Base-by-base conservation (phyloP, 805 yeast genomes). In the Starmerella bombicola region DNA sequence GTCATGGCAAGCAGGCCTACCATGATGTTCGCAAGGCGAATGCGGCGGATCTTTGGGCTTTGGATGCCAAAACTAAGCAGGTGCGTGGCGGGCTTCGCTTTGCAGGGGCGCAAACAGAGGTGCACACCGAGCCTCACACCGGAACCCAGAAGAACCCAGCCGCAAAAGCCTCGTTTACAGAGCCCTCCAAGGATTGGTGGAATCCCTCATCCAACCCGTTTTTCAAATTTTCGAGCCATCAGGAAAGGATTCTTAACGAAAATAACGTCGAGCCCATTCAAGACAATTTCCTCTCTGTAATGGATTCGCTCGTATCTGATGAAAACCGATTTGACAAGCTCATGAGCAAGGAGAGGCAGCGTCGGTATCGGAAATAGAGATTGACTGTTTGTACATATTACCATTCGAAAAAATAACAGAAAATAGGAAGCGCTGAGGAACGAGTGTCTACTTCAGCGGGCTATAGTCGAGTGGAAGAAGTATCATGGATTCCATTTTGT, bases 11-110 rank as follows among this genome's bases (percentile, higher is more conserved):
- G 46, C 79, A 74, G 46, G 74, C 67, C 2, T 91, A 83, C 51
- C 93, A 82, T 55, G 97, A 91, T 63, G 95, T 95, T 0, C 69
- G 96, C 41, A 88, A 91, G 58, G 73, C 83, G 0, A 60, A 60
- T n/a, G 71, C 73, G 55, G 95, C 95, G 18, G 98, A 91, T 57
- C 61, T 78, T 38, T 91, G 97, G 98, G 78, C 80, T 0, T 59
- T 76, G 30, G 80, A 70, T 26, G 76, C 76, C 2, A 80, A 79
- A 56, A 65, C 73, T 2, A 68, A 66, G 22, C 61, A 57, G 36
- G 25, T 17, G 5, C 49, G 63, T n/a, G 61, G 60, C 13, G 42
- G 42, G 4, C 26, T 39, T 9, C 38, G 61, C 60, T 4, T n/a
- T n/a, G n/a, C n/a, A n/a, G n/a, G n/a, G n/a, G n/a, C n/a, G n/a